Percentiles rank a stretch among this genome's conserved stretches.
phyloP scores from a whole-genome alignment of 352 stramenopile genomes.

The Pythium oligandrum region DNA sequence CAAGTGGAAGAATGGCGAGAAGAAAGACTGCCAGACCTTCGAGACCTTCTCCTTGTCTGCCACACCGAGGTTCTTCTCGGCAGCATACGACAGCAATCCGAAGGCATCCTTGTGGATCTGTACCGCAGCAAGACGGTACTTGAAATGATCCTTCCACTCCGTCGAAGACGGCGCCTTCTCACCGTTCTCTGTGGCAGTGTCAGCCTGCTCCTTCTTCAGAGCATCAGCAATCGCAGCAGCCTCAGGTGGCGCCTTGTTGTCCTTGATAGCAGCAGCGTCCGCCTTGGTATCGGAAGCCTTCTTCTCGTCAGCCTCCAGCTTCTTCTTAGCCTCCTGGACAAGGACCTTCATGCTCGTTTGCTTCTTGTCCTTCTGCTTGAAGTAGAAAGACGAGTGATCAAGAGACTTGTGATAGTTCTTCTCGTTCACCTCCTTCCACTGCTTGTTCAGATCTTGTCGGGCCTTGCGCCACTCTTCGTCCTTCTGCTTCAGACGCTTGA shows the following conservation, averaged over 20 bases:
- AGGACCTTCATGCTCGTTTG: slow-evolving; percentile 94
- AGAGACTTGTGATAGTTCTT: slow-evolving; percentile 99
- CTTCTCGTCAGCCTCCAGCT: slow-evolving; percentile 66
- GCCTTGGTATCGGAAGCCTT: slow-evolving; percentile 18
- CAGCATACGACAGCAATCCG: slow-evolving; percentile 69
- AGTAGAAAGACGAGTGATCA: slow-evolving; percentile 99
- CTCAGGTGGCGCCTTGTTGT: slow-evolving; percentile 32
- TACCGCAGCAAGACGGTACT: slow-evolving; percentile 64
- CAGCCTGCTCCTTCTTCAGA: slow-evolving; percentile 49
- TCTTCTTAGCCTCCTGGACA: slow-evolving; percentile 84
- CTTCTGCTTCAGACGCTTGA: slow-evolving; percentile 98
- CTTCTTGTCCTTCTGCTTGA: slow-evolving; percentile 98
- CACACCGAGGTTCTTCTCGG: slow-evolving; percentile 76
- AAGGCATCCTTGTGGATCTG: slow-evolving; percentile 86
- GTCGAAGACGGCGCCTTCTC: slow-evolving; percentile 1
- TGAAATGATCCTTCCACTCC: slow-evolving; percentile 68
- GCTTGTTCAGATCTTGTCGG: slow-evolving; percentile 93
- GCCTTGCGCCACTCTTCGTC: slow-evolving; percentile 94
- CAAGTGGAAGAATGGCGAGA: slow-evolving; percentile 82
- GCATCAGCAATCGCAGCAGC: slow-evolving; percentile 57
- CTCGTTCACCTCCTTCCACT: slow-evolving; percentile 97
- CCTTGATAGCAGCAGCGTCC: slow-evolving; percentile 16
- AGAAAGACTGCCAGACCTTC: slow-evolving; percentile 82
- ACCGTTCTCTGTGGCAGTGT: slow-evolving; percentile 6
- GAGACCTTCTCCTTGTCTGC: slow-evolving; percentile 82